phyloP scores from a whole-genome alignment of 129 eudicot species.

The Artemisia argyi region DNA sequence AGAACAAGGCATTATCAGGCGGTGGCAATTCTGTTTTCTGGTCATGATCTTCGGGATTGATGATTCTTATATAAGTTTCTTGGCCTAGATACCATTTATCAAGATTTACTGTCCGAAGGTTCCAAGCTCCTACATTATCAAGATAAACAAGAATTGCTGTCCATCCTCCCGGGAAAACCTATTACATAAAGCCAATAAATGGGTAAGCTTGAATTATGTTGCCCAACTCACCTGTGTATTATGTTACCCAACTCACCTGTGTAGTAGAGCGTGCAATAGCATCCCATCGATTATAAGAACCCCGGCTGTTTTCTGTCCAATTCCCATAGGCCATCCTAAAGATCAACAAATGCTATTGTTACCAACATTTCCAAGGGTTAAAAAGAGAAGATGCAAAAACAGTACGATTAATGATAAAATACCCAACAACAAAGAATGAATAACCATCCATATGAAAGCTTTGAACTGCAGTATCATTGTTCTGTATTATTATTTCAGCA shows the following conservation, averaged over 20 bases:
- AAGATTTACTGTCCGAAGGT: slow-evolving; percentile 82
- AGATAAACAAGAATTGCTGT: slow-evolving; percentile 72
- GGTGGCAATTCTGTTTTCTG: slow-evolving; percentile 70
- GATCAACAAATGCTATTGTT: not conserved
- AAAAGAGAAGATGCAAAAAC: not conserved
- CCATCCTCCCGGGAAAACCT: slow-evolving; percentile 98
- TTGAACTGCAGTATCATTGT: slow-evolving; percentile 74
- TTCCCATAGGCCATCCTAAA: slow-evolving; percentile 83
- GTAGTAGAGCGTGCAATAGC: slow-evolving; percentile 81
- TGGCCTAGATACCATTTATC: slow-evolving; percentile 93
- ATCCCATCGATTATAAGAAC: slow-evolving; percentile 83
- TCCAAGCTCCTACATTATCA: slow-evolving; percentile 95
- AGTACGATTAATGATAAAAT: not conserved
- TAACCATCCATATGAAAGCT: slow-evolving; percentile 94
- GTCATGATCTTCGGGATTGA: slow-evolving; percentile 63
- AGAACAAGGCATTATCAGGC: slow-evolving; percentile 80
- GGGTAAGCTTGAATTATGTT: not conserved
- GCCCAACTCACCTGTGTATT: not conserved
- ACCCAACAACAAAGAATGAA: slow-evolving; percentile 95
- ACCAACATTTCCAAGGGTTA: not conserved
- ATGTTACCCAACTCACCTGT: slow-evolving; percentile 45
- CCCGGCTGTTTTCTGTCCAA: slow-evolving; percentile 73
- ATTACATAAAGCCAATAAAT: not conserved
- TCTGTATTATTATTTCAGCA: slow-evolving; percentile 73
- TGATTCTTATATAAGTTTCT: slow-evolving; percentile 79